These are phyloP conservation scores for Byssothecium circinans DNA, from an alignment of 2,329 filamentous ascomycete species.

Conservation along the genomic window DNA sequence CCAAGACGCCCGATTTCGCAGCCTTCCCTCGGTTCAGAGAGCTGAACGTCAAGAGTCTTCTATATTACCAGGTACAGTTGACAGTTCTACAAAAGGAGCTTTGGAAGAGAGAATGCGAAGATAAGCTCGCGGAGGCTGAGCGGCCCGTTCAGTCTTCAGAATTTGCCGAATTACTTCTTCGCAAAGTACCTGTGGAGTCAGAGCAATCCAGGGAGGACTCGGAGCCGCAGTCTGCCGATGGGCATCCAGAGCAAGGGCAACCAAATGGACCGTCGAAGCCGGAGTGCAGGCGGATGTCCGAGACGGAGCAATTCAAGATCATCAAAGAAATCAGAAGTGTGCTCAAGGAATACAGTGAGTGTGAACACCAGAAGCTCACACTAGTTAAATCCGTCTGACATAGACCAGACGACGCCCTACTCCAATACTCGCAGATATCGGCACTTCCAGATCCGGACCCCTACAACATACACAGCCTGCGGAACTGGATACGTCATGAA, in stretches of 20 bases:
- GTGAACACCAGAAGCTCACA: no score
- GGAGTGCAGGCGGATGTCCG: no score
- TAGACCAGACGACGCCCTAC: conserved; percentile 8
- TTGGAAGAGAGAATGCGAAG: no score
- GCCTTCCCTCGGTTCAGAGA: conserved; percentile 12
- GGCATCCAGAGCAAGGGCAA: no score
- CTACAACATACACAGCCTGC: conserved; percentile 13
- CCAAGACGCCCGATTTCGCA: conserved; percentile 8
- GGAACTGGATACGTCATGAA: conserved; percentile 8
- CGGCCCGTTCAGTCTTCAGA: conserved; percentile 8
- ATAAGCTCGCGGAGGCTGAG: no score
- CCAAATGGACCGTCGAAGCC: no score
- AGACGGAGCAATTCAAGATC: conserved; percentile 10
- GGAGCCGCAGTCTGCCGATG: no score
- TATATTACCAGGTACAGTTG: conserved; percentile 15
- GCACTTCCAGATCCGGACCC: conserved; percentile 12
- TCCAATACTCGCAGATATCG: conserved; percentile 12
- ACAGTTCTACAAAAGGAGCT: conserved; percentile 4
- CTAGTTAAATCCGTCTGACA: neutral
- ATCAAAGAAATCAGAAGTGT: conserved; percentile 8
- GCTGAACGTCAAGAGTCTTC: conserved; percentile 13
- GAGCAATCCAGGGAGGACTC: no score
- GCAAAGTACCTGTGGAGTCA: neutral
- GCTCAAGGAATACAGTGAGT: conserved; percentile 15
- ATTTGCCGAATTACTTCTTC: neutral